Conservation (phyloP, 305 asterid genomes). For the Solanum hybrid region DNA sequence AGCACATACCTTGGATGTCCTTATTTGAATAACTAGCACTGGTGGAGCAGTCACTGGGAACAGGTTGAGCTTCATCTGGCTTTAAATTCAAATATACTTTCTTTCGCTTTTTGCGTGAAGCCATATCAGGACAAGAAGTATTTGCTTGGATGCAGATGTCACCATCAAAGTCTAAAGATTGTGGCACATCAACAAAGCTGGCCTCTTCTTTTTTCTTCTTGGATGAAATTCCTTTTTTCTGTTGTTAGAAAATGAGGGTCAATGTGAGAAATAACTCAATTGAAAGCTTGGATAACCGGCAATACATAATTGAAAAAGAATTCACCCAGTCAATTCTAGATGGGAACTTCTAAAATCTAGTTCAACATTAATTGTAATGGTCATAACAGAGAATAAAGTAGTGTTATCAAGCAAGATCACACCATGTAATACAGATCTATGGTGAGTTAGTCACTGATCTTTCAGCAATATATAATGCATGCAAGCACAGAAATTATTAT, state of each 20-base stretch:
- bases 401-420: background rate
- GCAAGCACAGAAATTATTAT: background rate
- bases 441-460: background rate
- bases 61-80: slow-evolving; percentile 4
- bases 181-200: slow-evolving; percentile 16
- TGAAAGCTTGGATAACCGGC: background rate
- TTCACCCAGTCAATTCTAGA: background rate
- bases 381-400: background rate
- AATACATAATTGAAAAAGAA: background rate
- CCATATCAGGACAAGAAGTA: slow-evolving; percentile 19
- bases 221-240: slow-evolving; percentile 57
- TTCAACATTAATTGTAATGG: background rate
- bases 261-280: background rate
- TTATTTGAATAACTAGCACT: slow-evolving; percentile 12
- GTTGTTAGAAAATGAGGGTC: slow-evolving; percentile 15
- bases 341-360: background rate
- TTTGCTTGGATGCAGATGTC: background rate
- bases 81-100: slow-evolving; percentile 8
- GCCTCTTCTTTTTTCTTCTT: slow-evolving; percentile 32
- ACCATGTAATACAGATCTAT: background rate
- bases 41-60: slow-evolving; percentile 1
- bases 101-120: slow-evolving; percentile 28
- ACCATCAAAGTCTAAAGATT: slow-evolving; percentile 7
- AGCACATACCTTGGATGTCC: slow-evolving; percentile 50
- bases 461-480: background rate